Conservation (phyloP, 1,284 basidiomycete genomes). For the Heterobasidion annosum region DNA sequence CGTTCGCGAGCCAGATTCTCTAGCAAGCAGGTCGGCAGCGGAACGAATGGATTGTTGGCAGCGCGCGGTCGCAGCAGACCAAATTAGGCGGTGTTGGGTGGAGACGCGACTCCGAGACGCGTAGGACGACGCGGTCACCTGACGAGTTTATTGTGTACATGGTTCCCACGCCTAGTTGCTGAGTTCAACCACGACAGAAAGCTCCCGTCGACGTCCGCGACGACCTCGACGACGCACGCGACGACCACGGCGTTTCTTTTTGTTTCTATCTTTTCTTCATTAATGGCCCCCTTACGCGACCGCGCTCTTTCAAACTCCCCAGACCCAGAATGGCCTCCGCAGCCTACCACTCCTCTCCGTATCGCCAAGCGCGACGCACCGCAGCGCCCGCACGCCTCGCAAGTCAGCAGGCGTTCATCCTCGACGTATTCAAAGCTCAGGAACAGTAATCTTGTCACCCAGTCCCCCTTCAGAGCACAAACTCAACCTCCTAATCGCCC, state of each 20-base stretch:
- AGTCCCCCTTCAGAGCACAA: slow-evolving; percentile 77
- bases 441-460: slow-evolving; percentile 77
- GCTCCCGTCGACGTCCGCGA: neutral
- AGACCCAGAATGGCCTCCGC: slow-evolving; percentile 40
- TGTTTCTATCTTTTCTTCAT: neutral
- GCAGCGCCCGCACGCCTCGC: slow-evolving; percentile 25
- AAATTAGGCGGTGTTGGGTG: no score
- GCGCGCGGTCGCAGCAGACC: no score
- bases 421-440: slow-evolving; percentile 78
- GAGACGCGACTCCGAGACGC: neutral
- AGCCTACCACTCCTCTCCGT: slow-evolving; percentile 42
- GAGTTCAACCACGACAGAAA: slow-evolving; percentile 1
- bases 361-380: slow-evolving; percentile 59
- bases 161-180: slow-evolving; percentile 10
- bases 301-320: slow-evolving; percentile 55
- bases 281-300: slow-evolving; percentile 38
- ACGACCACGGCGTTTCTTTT: neutral
- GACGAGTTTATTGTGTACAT: neutral
- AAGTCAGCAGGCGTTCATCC: slow-evolving; percentile 64
- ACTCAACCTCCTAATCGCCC: slow-evolving; percentile 38
- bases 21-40: no score
- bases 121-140: slow-evolving; percentile 11
- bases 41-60: no score
- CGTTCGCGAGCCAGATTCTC: no score
- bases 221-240: neutral